Evolutionary conservation across 352 stramenopile species (phyloP), one percentile per base, ranked within the genome.

Genomic region (Blastocystis sp.): DNA sequence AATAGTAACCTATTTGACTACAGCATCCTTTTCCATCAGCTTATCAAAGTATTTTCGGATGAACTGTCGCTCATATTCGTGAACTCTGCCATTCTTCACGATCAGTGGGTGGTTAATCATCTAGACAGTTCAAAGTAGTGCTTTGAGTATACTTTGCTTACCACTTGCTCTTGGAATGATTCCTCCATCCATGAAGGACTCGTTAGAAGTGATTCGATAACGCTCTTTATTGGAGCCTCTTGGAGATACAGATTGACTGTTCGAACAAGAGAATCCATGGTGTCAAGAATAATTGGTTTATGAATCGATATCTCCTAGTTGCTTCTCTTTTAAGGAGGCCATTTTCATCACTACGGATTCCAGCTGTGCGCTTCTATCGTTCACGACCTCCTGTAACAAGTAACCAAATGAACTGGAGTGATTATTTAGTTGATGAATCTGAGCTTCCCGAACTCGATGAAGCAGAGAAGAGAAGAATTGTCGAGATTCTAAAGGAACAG

Each of bases 31-130:
- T 39, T 54, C 34, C 73, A 85, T 85, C 2, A 85, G 34, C 8
- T 68, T 34, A 43, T 85, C 73, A 43, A 85, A 85, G 26, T 85
- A 85, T 13, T 50, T 68, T 0, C 73, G 43, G 24, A 85, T 50
- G n/a, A 85, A 65, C 11, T 20, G 73, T 13, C 20, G 45, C 55
- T 85, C 73, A 45, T 85, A 85, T 20, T 85, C 47, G 41, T 68
- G 53, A 68, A 66, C 73, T 53, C 54, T 20, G 9, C 73, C 73
- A 65, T 85, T 85, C 73, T 85, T 85, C 11, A 30, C 20, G 30
- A 85, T 85, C 16, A 85, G 50, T 13, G 73, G 73, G 68, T 85
- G 73, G 34, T 85, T 85, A 37, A 85, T 85, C 11, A 30, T 54
- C 73, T 85, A 66, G 9, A 20, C 13, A 13, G 1, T 54, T 55